Conservation (phyloP, 1,284 basidiomycete species). For the Papiliotrema nemorosa region DNA sequence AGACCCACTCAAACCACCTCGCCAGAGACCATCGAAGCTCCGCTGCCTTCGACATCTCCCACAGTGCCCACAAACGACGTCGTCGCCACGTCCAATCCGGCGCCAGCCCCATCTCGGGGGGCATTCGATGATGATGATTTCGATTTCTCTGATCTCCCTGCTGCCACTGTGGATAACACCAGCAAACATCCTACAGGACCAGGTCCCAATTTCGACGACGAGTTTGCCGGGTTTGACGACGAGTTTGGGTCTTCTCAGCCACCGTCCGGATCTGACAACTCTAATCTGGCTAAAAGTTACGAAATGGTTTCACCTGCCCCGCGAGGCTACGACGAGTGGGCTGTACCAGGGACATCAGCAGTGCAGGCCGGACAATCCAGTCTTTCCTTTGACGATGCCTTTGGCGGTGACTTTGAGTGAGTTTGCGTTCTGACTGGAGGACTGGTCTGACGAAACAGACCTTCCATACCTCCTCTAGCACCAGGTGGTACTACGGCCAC, state of each 20-base stretch:
- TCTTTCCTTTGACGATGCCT: slow-evolving; percentile 56
- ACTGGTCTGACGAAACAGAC: background rate
- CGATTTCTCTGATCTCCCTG: slow-evolving; percentile 64
- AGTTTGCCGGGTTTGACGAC: slow-evolving; percentile 53
- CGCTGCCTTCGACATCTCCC: too few species aligned
- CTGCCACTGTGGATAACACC: slow-evolving; percentile 38
- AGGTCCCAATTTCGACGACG: slow-evolving; percentile 40
- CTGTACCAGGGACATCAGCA: slow-evolving; percentile 12
- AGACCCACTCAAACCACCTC: slow-evolving; percentile 4
- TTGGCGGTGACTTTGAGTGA: slow-evolving; percentile 47
- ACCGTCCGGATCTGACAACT: slow-evolving; percentile 21
- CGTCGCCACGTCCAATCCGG: slow-evolving; percentile 19
- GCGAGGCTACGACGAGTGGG: slow-evolving; percentile 22
- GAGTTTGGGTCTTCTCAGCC: slow-evolving; percentile 37
- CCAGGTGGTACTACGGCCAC: slow-evolving; percentile 13
- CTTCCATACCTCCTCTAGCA: slow-evolving; percentile 16
- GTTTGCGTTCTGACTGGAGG: slow-evolving; percentile 2
- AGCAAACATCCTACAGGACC: slow-evolving; percentile 15
- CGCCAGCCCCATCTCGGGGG: too few species aligned
- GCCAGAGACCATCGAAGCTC: slow-evolving; percentile 4
- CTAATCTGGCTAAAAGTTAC: slow-evolving; percentile 27
- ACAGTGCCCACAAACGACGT: slow-evolving; percentile 23
- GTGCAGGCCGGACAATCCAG: slow-evolving; percentile 13
- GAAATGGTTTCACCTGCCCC: slow-evolving; percentile 35
- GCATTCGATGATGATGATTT: slow-evolving; percentile 84